These are phyloP conservation scores for Imleria badia DNA, from an alignment of 768 basidiomycete species.

Conservation along the genomic window DNA sequence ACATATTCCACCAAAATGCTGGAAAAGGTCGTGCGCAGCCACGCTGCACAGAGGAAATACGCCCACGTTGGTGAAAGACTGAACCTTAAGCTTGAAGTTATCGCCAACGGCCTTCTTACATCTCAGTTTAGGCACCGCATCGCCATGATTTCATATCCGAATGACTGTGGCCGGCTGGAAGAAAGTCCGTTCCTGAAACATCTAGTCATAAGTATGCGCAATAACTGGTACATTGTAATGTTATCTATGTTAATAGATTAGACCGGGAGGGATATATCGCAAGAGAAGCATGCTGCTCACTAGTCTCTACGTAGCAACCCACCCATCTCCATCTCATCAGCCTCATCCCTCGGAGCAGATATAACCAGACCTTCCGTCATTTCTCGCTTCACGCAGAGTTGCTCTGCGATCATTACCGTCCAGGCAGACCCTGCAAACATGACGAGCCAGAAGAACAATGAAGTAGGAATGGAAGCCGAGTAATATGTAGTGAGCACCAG, in stretches of 20 bases:
- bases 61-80: background rate
- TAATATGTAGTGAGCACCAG: conserved; percentile 91
- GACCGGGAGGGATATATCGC: background rate
- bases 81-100: conserved; percentile 17
- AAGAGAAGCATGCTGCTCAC: conserved; percentile 38
- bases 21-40: conserved; percentile 1
- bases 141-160: conserved; percentile 4
- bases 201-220: conserved; percentile 13
- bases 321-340: conserved; percentile 57
- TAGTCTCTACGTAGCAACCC: conserved; percentile 55
- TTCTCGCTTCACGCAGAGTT: conserved; percentile 87
- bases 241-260: conserved; percentile 14
- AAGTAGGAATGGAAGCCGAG: conserved; percentile 67
- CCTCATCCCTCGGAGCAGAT: conserved; percentile 40
- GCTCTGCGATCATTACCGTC: conserved; percentile 82
- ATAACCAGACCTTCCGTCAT: conserved; percentile 81
- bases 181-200: conserved; percentile 14
- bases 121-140: background rate
- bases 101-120: conserved; percentile 1
- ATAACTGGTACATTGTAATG: conserved; percentile 24
- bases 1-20: conserved; percentile 12
- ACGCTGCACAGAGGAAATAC: conserved; percentile 2
- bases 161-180: conserved; percentile 1
- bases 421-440: conserved; percentile 67
- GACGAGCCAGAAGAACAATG: conserved; percentile 90